Base-by-base conservation (phyloP, 2,329 filamentous ascomycete genomes). In the Madurella mycetomatis region DNA sequence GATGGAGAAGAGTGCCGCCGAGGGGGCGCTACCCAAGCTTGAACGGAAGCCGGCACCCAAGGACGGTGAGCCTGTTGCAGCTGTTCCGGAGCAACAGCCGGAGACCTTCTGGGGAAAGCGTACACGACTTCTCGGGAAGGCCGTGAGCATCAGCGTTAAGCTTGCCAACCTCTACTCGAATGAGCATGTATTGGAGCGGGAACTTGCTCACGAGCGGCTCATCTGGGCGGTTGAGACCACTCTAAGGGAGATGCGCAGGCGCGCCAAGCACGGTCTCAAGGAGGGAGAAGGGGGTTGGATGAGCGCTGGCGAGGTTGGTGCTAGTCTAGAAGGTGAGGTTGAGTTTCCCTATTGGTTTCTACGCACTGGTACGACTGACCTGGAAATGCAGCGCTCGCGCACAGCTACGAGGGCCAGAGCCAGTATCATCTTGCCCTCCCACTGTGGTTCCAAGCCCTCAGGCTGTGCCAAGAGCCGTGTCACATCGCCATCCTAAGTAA, bases 401-500 rank as follows among this genome's bases (percentile, higher is more conserved):
- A 86, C 54, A 84, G 85, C 63, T 96, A 95, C 70, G 84, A 89
- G 65, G 78, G 80, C 47, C 84, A 83, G 62, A 82, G 85, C 43
- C 83, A 88, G 62, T 86, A 90, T 65, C 88, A 92, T 62, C 83
- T 96, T 1, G 87, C 92, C 5, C 81, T 92, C 18, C 91, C 92
- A 3, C 77, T 96, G 31, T 95, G 92, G 68, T 83, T 96, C 64
- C 90, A 95, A 66, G 90, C 92, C 5, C 76, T 96, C 34, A 80
- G 85, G 16, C 72, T 94, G 44, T 86, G 67, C 78, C 83, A 72
- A 18, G 73, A 74, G 25, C 79, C 77, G 31, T 96, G 92, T 68
- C 91, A 95, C 68, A 84, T 87, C 48, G 87, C 90, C 30, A 79
- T 92, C 13, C 76, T 96, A 66, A 95, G 79, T 87, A 77, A 67